Conservation (phyloP, 441 rosid species). For the Cnidoscolus chayamansa region DNA sequence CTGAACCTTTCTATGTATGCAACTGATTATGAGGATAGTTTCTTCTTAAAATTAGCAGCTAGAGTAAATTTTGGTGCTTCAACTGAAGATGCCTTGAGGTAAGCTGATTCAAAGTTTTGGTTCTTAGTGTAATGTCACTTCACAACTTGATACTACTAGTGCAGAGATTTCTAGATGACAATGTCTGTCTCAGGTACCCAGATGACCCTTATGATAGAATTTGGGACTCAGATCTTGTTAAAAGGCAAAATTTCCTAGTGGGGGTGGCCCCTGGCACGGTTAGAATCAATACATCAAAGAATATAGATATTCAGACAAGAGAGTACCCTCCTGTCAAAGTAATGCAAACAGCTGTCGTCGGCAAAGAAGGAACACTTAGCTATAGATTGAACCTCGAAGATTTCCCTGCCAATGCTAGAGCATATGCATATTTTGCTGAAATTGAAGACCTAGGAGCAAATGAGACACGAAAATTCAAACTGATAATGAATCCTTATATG, state of each 20-base stretch:
- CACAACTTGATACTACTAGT: neutral
- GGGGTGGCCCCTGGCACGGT: slow-evolving; percentile 74
- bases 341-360: slow-evolving; percentile 96
- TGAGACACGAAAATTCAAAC: slow-evolving; percentile 72
- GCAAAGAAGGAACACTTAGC: slow-evolving; percentile 63
- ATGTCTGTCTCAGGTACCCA: slow-evolving; percentile 64
- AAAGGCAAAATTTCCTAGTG: slow-evolving; percentile 78
- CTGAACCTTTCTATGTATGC: slow-evolving; percentile 84
- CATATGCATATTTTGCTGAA: slow-evolving; percentile 88
- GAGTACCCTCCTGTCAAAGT: slow-evolving; percentile 93
- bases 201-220: slow-evolving; percentile 98
- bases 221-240: slow-evolving; percentile 86
- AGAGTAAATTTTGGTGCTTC: slow-evolving; percentile 91
- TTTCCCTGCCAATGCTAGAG: slow-evolving; percentile 93
- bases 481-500: slow-evolving; percentile 48
- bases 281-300: slow-evolving; percentile 61
- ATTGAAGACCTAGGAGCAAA: slow-evolving; percentile 67
- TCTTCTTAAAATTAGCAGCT: slow-evolving; percentile 82
- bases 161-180: neutral
- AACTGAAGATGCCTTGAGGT: slow-evolving; percentile 63
- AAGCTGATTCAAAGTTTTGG: slow-evolving; percentile 11
- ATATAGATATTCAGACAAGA: slow-evolving; percentile 52
- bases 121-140: neutral
- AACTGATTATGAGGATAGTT: slow-evolving; percentile 73
- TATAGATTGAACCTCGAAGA: slow-evolving; percentile 84